phyloP scores from a whole-genome alignment of 164 flowering plant genomes.

The Platanus orientalis region DNA sequence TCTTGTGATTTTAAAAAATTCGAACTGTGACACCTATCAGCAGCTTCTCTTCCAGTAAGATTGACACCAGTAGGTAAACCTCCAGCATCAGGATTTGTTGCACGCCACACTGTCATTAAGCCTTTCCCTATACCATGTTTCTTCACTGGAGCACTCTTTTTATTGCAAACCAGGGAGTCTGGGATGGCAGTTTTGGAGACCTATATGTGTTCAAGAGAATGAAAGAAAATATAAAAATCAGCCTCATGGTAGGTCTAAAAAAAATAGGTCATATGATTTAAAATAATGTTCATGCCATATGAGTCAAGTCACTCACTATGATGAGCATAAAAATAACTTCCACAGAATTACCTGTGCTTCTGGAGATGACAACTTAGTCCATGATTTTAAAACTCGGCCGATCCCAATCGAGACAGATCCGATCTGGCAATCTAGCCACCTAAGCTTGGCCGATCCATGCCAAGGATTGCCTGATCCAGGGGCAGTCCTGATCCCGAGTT shows the following conservation, averaged over 20 bases:
- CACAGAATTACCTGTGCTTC: not conserved
- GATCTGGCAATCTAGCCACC: too few species aligned
- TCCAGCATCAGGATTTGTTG: conserved; percentile 42
- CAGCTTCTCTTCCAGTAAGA: conserved; percentile 13
- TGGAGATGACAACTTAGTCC: not conserved
- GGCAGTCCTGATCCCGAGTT: too few species aligned
- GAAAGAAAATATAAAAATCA: not conserved
- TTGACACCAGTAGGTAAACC: conserved; percentile 36
- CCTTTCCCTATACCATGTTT: conserved; percentile 85
- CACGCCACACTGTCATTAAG: conserved; percentile 68
- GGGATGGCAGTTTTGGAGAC: conserved; percentile 21
- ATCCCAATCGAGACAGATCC: too few species aligned
- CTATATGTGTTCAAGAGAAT: conserved; percentile 11
- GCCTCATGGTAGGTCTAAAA: not conserved
- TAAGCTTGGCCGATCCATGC: too few species aligned
- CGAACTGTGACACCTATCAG: conserved; percentile 9
- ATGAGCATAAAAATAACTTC: not conserved
- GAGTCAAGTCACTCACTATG: not conserved
- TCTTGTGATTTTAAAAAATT: conserved; percentile 15
- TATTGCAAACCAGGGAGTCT: conserved; percentile 14
- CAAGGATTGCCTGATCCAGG: too few species aligned
- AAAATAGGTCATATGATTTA: not conserved
- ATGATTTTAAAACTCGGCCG: too few species aligned
- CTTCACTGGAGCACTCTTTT: conserved; percentile 27
- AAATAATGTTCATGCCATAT: too few species aligned